phyloP scores from a whole-genome alignment of 2,329 filamentous ascomycete species.

The Colletotrichum sansevieriae region DNA sequence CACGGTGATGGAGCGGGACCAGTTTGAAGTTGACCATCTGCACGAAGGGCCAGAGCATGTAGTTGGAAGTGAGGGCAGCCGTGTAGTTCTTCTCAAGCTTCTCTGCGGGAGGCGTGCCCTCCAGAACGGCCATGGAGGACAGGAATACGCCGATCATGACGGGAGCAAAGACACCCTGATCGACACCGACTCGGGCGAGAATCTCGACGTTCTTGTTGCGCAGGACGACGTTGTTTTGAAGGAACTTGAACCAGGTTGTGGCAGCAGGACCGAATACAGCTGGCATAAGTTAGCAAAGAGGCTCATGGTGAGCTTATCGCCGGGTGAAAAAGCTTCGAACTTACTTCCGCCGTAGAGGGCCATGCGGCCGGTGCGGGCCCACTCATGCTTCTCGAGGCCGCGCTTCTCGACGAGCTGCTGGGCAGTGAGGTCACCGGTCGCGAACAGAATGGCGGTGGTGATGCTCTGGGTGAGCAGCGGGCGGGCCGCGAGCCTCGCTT shows the following conservation, averaged over 20 bases:
- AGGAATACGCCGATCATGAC: conserved; percentile 86
- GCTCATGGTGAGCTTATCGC: conserved; percentile 1
- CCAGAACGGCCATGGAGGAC: conserved; percentile 84
- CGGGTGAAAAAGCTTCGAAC: conserved; percentile 47
- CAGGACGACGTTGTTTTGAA: conserved; percentile 77
- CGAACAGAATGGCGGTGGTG: conserved; percentile 92
- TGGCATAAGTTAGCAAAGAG: conserved; percentile 48
- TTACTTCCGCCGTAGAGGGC: conserved; percentile 81
- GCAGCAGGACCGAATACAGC: conserved; percentile 89
- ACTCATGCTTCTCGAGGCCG: conserved; percentile 81
- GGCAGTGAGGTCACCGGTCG: conserved; percentile 88
- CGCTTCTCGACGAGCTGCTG: conserved; percentile 91
- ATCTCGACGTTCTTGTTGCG: conserved; percentile 78
- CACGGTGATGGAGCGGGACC: conserved; percentile 84
- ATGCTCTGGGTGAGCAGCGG: conserved; percentile 92
- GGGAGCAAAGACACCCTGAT: conserved; percentile 89
- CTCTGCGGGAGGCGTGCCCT: conserved; percentile 71
- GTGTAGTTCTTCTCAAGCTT: conserved; percentile 80
- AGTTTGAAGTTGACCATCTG: conserved; percentile 91
- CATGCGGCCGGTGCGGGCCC: conserved; percentile 81
- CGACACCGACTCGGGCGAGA: conserved; percentile 80
- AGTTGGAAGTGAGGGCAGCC: conserved; percentile 83
- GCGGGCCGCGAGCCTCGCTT: conserved; percentile 81
- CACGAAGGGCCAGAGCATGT: conserved; percentile 88
- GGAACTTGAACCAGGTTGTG: conserved; percentile 86